These are phyloP conservation scores for Geranium brycei DNA, from an alignment of 345 rosid species.

Conservation along the genomic window DNA sequence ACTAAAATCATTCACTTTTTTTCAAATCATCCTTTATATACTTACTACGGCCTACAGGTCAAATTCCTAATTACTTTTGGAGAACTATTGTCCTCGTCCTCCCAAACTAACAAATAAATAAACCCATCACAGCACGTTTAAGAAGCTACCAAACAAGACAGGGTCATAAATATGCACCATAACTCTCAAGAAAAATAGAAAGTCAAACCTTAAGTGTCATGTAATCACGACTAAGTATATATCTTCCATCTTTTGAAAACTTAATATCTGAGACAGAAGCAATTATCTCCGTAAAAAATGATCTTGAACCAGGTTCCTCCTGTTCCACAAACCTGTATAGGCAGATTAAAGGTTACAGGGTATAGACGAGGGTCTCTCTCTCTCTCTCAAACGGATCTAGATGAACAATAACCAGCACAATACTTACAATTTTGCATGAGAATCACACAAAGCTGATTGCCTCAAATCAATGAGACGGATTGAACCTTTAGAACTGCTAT, in stretches of 20 bases:
- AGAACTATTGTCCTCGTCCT: no score
- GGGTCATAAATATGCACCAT: neutral
- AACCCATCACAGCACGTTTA: no score
- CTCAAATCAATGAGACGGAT: constrained; percentile 93
- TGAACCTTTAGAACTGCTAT: constrained; percentile 99
- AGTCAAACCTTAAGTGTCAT: constrained; percentile 87
- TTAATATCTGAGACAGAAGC: constrained; percentile 96
- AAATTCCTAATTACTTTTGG: no score
- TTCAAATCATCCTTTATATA: no score
- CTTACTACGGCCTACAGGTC: no score
- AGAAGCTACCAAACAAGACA: no score
- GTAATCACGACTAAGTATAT: constrained; percentile 94
- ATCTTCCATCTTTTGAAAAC: constrained; percentile 78
- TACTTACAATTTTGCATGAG: constrained; percentile 84
- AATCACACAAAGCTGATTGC: constrained; percentile 92
- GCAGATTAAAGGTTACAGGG: no score
- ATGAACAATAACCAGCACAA: constrained; percentile 3
- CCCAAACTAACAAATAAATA: no score
- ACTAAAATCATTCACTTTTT: no score
- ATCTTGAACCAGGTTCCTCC: constrained; percentile 78
- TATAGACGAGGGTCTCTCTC: neutral
- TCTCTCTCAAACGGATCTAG: no score
- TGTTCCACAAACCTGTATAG: constrained; percentile 80
- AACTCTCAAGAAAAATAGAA: neutral
- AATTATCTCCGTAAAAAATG: constrained; percentile 98